Base-by-base conservation (phyloP, 345 rosid genomes). In the Combretum micranthum region DNA sequence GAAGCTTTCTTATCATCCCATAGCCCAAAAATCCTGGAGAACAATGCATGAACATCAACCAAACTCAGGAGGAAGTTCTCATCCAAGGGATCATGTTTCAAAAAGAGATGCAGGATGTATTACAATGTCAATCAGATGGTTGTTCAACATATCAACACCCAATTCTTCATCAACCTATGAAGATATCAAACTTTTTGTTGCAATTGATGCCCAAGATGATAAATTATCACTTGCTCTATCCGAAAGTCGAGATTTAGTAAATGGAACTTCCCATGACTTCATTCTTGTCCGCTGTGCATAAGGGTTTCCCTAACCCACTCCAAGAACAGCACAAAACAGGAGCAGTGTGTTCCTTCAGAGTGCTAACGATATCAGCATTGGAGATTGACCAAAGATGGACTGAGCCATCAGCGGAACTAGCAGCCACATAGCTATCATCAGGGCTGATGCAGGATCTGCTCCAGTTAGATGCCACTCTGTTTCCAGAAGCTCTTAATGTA, bases 361-460 rank as follows among this genome's bases (percentile, higher is more conserved):
- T 74, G 67, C 80, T 73, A 56, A 87, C 88, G 21, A 89, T 87
- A 58, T 83, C 87, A 14, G 65, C 87, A 72, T 79, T 85, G 11
- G 90, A 63, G 52, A 85, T 66, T 12, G 97, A 89, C 96, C 99
- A 89, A 15, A 89, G 80, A 61, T 79, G 73, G 15, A 93, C 81
- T 19, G 85, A 80, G 37, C 97, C 97, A 69, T 93, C 90, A 10
- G 79, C 84, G 14, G 97, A 89, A 54, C 97, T 95, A 25, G 99
- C 97, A 61, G 99, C 92, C 25, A 83, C 96, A 48, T 84, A 79
- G 57, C 77, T 78, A 66, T 87, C 86, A 51, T 85, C 88, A 2
- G 96, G 97, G 67, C 97, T 93, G 59, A 87, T 80, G 64, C 96
- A 93, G 18, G 99, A 93, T 11, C 99, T 73, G 75, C 96, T 93